These are phyloP conservation scores for Cladophialophora yegresii DNA, from an alignment of 2,329 filamentous ascomycete genomes.

Conservation along the genomic window DNA sequence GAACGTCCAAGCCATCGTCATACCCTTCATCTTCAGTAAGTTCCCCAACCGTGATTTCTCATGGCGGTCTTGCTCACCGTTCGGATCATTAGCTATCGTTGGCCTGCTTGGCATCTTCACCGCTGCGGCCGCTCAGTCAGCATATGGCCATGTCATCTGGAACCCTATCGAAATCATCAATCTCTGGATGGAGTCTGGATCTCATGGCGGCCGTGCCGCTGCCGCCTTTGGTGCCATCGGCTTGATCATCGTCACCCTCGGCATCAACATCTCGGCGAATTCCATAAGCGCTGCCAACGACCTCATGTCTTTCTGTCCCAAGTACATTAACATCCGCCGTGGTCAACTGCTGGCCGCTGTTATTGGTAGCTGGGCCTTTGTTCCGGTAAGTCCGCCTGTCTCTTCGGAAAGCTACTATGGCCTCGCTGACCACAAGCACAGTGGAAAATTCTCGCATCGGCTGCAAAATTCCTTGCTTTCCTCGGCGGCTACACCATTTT, in stretches of 20 bases:
- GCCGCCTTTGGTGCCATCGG: slow-evolving; percentile 57
- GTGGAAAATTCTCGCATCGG: slow-evolving; percentile 66
- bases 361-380: slow-evolving; percentile 58
- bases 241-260: slow-evolving; percentile 48
- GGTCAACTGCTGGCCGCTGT: slow-evolving; percentile 59
- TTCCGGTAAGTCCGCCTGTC: slow-evolving; percentile 44
- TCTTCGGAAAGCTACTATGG: slow-evolving; percentile 4
- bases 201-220: slow-evolving; percentile 40
- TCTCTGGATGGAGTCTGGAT: slow-evolving; percentile 28
- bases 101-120: slow-evolving; percentile 33
- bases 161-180: slow-evolving; percentile 32
- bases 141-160: slow-evolving; percentile 28
- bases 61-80: slow-evolving; percentile 18
- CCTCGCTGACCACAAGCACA: slow-evolving; percentile 14
- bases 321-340: slow-evolving; percentile 59
- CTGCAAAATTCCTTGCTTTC: slow-evolving; percentile 62
- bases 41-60: neutral
- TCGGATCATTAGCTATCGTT: slow-evolving; percentile 24
- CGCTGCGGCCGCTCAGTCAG: slow-evolving; percentile 29
- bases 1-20: slow-evolving; percentile 33
- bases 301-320: slow-evolving; percentile 57
- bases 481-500: slow-evolving; percentile 68
- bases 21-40: slow-evolving; percentile 33
- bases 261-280: slow-evolving; percentile 59
- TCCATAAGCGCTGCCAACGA: slow-evolving; percentile 59